Conservation (phyloP, 2,329 filamentous ascomycete genomes). For the Fusarium tjaetaba region DNA sequence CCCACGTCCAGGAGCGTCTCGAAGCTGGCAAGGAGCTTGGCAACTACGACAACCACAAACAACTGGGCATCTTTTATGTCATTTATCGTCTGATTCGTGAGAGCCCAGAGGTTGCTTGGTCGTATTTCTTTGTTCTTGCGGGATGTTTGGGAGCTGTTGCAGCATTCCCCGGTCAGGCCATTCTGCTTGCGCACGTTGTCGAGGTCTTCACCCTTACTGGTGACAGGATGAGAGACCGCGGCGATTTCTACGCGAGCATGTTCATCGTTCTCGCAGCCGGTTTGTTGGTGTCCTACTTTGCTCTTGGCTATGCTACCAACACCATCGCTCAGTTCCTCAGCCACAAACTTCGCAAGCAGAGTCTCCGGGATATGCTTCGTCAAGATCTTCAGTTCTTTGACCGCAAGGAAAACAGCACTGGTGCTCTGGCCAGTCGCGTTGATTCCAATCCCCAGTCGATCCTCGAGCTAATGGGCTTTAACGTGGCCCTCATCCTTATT, state of each 20-base stretch:
- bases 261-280: constrained; percentile 61
- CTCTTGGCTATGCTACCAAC: constrained; percentile 51
- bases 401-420: constrained; percentile 52
- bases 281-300: constrained; percentile 56
- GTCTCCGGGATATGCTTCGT: constrained; percentile 47
- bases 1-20: constrained; percentile 45
- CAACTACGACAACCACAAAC: constrained; percentile 49
- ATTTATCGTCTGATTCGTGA: constrained; percentile 50
- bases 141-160: constrained; percentile 48
- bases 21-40: constrained; percentile 50
- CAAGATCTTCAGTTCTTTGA: constrained; percentile 57
- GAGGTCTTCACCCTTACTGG: constrained; percentile 52
- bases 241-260: constrained; percentile 66
- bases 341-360: constrained; percentile 41
- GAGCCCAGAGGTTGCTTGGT: constrained; percentile 50
- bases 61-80: constrained; percentile 44
- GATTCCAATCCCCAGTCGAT: constrained; percentile 52
- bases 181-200: constrained; percentile 54
- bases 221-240: constrained; percentile 48
- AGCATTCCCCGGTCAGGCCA: constrained; percentile 55
- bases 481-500: constrained; percentile 53
- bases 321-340: constrained; percentile 43
- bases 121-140: constrained; percentile 48
- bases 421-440: constrained; percentile 49
- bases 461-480: constrained; percentile 56